Conservation (phyloP, 2,329 filamentous ascomycete species). For the Fusarium udum region DNA sequence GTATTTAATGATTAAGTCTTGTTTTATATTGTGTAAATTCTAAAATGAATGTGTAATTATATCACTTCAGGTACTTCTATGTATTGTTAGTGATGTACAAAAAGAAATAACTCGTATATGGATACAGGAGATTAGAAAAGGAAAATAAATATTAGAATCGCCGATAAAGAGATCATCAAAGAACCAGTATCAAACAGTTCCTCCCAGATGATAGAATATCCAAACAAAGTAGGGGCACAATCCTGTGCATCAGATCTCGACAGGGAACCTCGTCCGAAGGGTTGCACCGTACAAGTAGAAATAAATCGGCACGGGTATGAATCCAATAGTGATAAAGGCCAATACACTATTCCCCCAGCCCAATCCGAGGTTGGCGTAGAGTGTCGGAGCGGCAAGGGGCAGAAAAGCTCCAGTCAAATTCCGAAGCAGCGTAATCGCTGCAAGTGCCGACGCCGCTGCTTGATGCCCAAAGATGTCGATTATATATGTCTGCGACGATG, state of each 20-base stretch:
- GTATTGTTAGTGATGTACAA: background rate
- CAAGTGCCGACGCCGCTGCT: constrained; percentile 23
- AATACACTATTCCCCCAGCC: constrained; percentile 57
- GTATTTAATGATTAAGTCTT: background rate
- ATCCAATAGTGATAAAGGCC: constrained; percentile 51
- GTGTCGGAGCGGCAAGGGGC: constrained; percentile 15
- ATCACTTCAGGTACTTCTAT: accelerated
- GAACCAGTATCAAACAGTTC: too few species aligned
- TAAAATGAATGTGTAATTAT: background rate
- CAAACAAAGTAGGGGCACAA: accelerated
- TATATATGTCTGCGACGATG: background rate
- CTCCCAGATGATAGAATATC: background rate
- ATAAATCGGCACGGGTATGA: constrained; percentile 53
- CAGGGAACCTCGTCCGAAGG: constrained; percentile 17
- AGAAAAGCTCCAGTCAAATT: constrained; percentile 6
- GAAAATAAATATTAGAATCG: accelerated
- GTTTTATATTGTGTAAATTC: too few species aligned
- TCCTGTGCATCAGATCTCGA: background rate
- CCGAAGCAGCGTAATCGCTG: constrained; percentile 25
- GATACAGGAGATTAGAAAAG: background rate
- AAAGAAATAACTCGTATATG: background rate
- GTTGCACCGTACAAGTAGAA: constrained; percentile 52
- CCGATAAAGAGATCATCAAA: accelerated
- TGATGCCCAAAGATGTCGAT: background rate
- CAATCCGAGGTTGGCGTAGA: constrained; percentile 49